phyloP scores from a whole-genome alignment of 2,329 filamentous ascomycete genomes.

The Colletotrichum siamense region DNA sequence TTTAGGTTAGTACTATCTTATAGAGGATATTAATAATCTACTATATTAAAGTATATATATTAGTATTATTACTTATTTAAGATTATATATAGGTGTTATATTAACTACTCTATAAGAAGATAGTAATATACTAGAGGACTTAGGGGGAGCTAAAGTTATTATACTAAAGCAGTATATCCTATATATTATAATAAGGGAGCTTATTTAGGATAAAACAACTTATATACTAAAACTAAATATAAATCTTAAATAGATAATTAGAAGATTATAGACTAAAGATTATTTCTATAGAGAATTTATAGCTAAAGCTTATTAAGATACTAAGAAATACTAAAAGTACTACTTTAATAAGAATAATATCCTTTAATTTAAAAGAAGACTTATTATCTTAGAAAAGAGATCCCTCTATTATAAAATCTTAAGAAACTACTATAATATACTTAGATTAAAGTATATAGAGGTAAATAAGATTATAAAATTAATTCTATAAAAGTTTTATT shows the following conservation, averaged over 20 bases:
- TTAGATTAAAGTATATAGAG: too few species aligned
- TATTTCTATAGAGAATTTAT: not conserved
- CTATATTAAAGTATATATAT: too few species aligned
- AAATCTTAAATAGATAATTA: not conserved
- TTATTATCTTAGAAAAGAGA: not conserved
- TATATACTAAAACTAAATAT: not conserved
- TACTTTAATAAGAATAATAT: not conserved
- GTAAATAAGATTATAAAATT: too few species aligned
- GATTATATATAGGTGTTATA: too few species aligned
- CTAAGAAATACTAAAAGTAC: accelerated
- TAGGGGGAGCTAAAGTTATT: too few species aligned
- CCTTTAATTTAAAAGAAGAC: not conserved
- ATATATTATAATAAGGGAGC: not conserved
- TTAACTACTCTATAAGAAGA: not conserved
- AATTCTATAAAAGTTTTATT: too few species aligned
- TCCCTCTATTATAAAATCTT: not conserved
- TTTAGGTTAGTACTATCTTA: too few species aligned
- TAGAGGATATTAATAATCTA: too few species aligned
- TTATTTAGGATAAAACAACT: not conserved
- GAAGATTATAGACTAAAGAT: not conserved
- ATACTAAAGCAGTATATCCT: not conserved
- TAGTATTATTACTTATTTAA: too few species aligned
- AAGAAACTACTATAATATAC: too few species aligned
- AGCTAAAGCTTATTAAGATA: not conserved
- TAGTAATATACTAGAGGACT: not conserved